Conservation (phyloP, 2,329 filamentous ascomycete species). For the Ceratocystis cubensis region DNA sequence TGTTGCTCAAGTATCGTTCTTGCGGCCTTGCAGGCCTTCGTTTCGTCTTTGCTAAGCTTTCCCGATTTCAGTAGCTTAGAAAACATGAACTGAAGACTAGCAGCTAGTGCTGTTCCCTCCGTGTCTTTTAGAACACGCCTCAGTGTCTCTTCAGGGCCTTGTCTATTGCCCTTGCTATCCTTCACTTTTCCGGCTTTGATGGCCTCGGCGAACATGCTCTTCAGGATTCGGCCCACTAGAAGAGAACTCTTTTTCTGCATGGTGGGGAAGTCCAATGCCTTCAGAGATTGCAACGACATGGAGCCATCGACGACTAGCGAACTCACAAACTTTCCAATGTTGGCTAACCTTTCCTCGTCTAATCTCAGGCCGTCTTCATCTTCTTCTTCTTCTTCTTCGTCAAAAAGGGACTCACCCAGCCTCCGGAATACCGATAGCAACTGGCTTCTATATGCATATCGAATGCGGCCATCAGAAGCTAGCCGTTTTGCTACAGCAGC, state of each 20-base stretch:
- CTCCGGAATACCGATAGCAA: conserved; percentile 76
- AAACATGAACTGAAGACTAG: conserved; percentile 68
- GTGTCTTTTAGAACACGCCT: conserved; percentile 54
- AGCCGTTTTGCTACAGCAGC: conserved; percentile 69
- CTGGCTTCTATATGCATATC: conserved; percentile 75
- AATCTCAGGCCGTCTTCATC: conserved; percentile 37
- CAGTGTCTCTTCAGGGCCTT: conserved; percentile 38
- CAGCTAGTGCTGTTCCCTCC: conserved; percentile 54
- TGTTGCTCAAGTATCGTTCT: conserved; percentile 29
- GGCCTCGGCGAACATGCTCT: conserved; percentile 59
- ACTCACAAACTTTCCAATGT: conserved; percentile 44
- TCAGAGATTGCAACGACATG: conserved; percentile 40
- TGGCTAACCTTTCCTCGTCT: conserved; percentile 40
- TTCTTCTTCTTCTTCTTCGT: conserved; percentile 46
- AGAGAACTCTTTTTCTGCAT: conserved; percentile 62
- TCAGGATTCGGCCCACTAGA: conserved; percentile 70
- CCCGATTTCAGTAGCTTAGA: conserved; percentile 56
- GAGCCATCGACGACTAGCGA: conserved; percentile 37
- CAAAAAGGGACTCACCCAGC: conserved; percentile 69
- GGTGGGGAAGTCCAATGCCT: conserved; percentile 66
- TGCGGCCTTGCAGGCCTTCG: conserved; percentile 36
- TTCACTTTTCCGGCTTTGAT: conserved; percentile 32
- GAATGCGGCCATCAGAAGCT: conserved; percentile 60
- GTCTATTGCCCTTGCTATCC: conserved; percentile 27
- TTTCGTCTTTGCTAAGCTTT: conserved; percentile 33